Base-by-base conservation (phyloP, 1,139 yeast species). In the Magnusiomyces clavatus region DNA sequence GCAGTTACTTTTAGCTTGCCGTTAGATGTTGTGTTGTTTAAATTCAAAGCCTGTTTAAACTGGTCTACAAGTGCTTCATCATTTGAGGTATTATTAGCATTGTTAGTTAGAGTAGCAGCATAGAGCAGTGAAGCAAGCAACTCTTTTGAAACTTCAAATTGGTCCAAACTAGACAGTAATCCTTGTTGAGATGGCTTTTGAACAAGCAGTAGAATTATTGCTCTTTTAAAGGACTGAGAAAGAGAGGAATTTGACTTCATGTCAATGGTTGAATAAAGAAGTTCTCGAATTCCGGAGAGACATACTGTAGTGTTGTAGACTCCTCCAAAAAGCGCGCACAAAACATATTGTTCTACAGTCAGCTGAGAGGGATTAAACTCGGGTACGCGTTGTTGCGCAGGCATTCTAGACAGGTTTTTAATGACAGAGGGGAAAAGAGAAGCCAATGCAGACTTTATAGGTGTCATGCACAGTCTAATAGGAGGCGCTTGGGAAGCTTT, bases 271-370 rank as follows among this genome's bases (percentile, higher is more conserved):
- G 31, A 24, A 24, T 44, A 40, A 12, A 53, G 24, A 19, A 53
- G 47, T 6, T 36, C 47, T 3, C 19, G n/a, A 12, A 51, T 51
- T 1, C 52, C 53, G n/a, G 43, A 38, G 2, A 45, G 31, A 42
- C 56, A 51, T 13, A 48, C 12, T 3, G 51, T 35, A 8, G 52
- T 48, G 19, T 35, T 20, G 24, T 46, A 48, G 12, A 38, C 43
- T 2, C 51, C 49, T 3, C 53, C 53, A 51, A 53, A 53, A 6
- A 53, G 43, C 12, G 56, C 53, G 12, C 53, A 53, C 10, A 53
- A 40, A 12, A 51, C 12, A 29, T 53, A 53, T 35, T 53, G 51
- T 29, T 50, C 51, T 16, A 36, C 35, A 34, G 53, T 34, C 12
- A 47, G 40, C 40, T 36, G 39, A 2, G 46, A 11, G 1, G 56